Evolutionary conservation across 139 green algal genomes (phyloP).

Genomic region (Axilococcus clingmanii): DNA sequence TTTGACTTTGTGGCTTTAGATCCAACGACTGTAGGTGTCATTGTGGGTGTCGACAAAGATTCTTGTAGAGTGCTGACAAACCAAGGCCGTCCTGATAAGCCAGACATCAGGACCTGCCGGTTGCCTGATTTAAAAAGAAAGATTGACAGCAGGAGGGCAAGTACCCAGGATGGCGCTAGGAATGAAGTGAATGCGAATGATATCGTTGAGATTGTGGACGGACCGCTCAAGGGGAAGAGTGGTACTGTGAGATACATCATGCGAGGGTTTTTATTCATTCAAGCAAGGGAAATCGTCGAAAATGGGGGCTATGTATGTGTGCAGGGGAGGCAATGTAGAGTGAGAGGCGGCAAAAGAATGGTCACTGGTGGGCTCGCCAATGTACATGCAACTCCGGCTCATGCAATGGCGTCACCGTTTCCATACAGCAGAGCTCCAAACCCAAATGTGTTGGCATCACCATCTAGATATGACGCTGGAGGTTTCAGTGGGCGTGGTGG

Average conservation of each 20-base stretch:
- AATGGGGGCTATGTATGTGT: constrained; percentile 56
- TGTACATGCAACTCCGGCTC: constrained; percentile 2
- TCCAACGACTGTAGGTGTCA: constrained; percentile 46
- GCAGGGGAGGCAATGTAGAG: constrained; percentile 23
- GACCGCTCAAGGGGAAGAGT: constrained; percentile 28
- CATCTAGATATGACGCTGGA: neutral
- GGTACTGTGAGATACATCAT: constrained; percentile 73
- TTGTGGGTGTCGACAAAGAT: constrained; percentile 70
- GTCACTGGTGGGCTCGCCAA: neutral
- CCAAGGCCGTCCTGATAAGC: constrained; percentile 45
- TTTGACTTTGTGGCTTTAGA: constrained; percentile 90
- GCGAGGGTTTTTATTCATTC: constrained; percentile 61
- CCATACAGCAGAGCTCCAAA: neutral
- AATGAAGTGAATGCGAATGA: constrained; percentile 18
- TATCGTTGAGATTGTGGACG: constrained; percentile 52
- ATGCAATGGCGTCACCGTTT: neutral
- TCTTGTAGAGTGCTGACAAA: constrained; percentile 49
- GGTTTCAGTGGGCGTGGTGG: neutral
- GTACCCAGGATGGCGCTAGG: constrained; percentile 34
- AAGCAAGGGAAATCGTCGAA: constrained; percentile 37
- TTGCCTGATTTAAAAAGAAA: constrained; percentile 78
- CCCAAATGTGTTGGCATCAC: constrained; percentile 3
- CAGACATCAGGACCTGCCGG: constrained; percentile 58
- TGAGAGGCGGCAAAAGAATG: constrained; percentile 16
- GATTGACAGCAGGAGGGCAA: constrained; percentile 39